Percentiles rank a stretch among this genome's conserved stretches.
phyloP scores from a whole-genome alignment of 2,329 filamentous ascomycete species.

The Calonectria crousiana region DNA sequence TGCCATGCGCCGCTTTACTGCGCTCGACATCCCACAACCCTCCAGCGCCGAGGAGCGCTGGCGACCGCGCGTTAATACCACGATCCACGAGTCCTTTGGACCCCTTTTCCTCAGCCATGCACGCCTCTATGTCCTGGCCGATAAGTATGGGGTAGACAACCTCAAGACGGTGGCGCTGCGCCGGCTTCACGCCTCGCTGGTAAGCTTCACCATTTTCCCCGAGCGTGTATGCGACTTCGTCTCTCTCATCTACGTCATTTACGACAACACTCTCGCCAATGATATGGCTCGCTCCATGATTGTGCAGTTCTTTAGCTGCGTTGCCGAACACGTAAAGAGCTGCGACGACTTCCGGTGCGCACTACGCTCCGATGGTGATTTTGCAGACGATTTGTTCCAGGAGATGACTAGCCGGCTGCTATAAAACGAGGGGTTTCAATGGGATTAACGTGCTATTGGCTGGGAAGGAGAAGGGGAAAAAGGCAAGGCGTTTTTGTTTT shows the following conservation, averaged over 20 bases:
- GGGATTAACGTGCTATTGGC: not conserved
- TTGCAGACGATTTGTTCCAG: conserved; percentile 32
- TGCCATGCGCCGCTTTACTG: conserved; percentile 29
- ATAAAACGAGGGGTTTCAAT: not conserved
- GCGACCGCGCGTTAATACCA: not conserved
- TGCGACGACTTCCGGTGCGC: conserved; percentile 28
- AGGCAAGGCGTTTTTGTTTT: not conserved
- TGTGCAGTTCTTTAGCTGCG: conserved; percentile 35
- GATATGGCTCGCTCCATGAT: conserved; percentile 38
- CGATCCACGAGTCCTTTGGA: conserved; percentile 17
- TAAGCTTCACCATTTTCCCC: conserved; percentile 24
- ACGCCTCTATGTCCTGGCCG: conserved; percentile 42
- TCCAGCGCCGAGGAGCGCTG: not conserved
- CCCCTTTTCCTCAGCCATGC: conserved; percentile 39
- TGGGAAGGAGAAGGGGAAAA: not conserved
- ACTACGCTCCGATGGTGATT: conserved; percentile 34
- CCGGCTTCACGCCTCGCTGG: conserved; percentile 38
- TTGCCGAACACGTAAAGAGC: conserved; percentile 33
- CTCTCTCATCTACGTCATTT: conserved; percentile 33
- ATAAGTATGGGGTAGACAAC: conserved; percentile 37
- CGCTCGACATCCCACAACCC: not conserved
- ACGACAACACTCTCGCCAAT: conserved; percentile 36
- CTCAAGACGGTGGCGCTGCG: conserved; percentile 32
- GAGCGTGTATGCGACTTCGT: conserved; percentile 35
- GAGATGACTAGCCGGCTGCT: conserved; percentile 29